phyloP scores from a whole-genome alignment of 345 rosid species.

The Zanthoxylum bungeanum region DNA sequence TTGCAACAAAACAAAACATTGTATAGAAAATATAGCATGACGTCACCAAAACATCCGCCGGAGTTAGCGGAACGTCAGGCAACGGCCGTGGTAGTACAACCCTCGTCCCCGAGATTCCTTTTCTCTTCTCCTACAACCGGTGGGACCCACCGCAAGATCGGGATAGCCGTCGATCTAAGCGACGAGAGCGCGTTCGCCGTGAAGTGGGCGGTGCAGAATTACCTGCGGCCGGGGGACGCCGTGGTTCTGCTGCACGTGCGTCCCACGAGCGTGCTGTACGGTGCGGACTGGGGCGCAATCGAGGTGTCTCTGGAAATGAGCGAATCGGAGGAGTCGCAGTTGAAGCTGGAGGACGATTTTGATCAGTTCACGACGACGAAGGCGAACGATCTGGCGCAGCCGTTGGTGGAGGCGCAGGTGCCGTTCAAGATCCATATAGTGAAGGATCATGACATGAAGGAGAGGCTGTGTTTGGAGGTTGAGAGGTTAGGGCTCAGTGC shows the following conservation, averaged over 20 bases:
- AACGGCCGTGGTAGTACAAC: constrained; percentile 48
- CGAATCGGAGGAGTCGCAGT: constrained; percentile 33
- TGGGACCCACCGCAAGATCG: constrained; percentile 66
- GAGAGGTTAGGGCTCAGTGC: constrained; percentile 74
- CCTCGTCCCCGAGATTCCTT: constrained; percentile 67
- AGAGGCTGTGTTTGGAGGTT: constrained; percentile 80
- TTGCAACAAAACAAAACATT: no score
- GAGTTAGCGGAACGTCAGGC: constrained; percentile 29
- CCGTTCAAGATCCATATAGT: constrained; percentile 81
- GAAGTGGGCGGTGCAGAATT: constrained; percentile 83
- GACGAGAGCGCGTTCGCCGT: constrained; percentile 85
- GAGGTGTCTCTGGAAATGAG: constrained; percentile 26
- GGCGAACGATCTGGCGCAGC: constrained; percentile 63
- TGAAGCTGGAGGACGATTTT: constrained; percentile 72
- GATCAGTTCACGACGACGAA: constrained; percentile 62
- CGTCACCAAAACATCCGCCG: constrained; percentile 33
- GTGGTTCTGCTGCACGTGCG: constrained; percentile 75
- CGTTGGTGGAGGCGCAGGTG: constrained; percentile 57
- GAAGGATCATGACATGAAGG: constrained; percentile 92
- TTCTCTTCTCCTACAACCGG: constrained; percentile 32
- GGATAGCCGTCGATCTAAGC: constrained; percentile 87
- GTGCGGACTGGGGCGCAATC: constrained; percentile 89
- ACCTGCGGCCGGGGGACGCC: constrained; percentile 77
- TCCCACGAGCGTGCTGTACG: constrained; percentile 74
- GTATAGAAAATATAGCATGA: constrained; percentile 29